Base-by-base conservation (phyloP, 345 rosid genomes). In the Moricandia arvensis region DNA sequence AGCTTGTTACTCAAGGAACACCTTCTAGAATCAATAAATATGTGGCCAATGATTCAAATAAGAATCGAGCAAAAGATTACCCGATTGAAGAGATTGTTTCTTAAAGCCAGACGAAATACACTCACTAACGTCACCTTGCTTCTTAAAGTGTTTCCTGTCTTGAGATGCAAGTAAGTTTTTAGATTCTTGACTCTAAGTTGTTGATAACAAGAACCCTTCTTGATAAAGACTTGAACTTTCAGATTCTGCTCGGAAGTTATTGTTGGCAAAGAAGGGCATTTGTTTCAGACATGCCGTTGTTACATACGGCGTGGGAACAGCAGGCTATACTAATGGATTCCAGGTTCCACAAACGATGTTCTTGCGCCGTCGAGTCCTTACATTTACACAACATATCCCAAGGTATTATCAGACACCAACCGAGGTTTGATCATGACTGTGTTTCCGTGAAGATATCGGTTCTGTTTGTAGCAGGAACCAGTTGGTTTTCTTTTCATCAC, bases 221-320 rank as follows among this genome's bases (percentile, higher is more conserved):
- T 38, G 16, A 38, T 38, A 26, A 38, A 66, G n/a, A 13, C 38
- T 24, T 60, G 1, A 68, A 15, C 15, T 69, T 78, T n/a, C 83
- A 94, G 97, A 87, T 91, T 90, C 75, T 91, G 97, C 74, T 77
- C 95, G 0, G 97, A 94, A 70, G 95, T 89, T 9, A 85, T 73
- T 81, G 61, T 91, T 43, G 97, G 98, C 15, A 90, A 89, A 82
- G 75, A 80, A 72, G 97, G 97, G 10, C 98, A 94, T 74, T 73
- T 89, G 75, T 86, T 94, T 73, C 84, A 87, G 66, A 91, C 92
- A 53, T 94, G 98, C 55, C 66, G 79, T 41, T 92, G 98, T 37
- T 89, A 85, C 64, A 80, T 73, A 82, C 85, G 87, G n/a, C 76
- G 82, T 66, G 86, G 83, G 13, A 91, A 87, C 78, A 86, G 76